Base-by-base conservation (phyloP, 208 protist genomes). In the Leishmania gerbilli region DNA sequence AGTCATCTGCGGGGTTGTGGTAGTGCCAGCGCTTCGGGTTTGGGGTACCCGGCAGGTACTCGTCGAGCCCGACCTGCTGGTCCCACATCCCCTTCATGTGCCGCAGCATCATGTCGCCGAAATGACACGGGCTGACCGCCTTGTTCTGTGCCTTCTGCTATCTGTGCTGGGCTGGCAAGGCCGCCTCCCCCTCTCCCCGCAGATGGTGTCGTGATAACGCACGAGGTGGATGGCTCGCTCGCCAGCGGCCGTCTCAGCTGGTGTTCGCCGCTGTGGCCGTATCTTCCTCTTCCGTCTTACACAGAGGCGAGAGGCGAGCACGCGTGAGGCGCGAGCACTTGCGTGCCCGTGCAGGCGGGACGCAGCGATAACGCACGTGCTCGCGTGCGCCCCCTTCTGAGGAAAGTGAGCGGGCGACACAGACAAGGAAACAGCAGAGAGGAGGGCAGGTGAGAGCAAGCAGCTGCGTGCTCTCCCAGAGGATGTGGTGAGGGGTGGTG, bases 11-110 rank as follows among this genome's bases (percentile, higher is more conserved):
- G 31, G 86, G 21, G 53, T 77, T 65, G 60, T 58, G 77, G 47
- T 62, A 27, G 9, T 83, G 77, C 3, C 42, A 31, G 37, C n/a
- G 42, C 51, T 77, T 40, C 19, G 8, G 5, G 71, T 84, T 83
- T 3, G 83, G 83, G 40, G 87, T 92, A 49, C 91, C 90, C 5
- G 90, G 87, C 76, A 93, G 86, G 76, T 92, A 95, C 49, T 81
- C 80, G 79, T 96, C 90, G 0, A 96, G 76, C 19, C 87, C 93
- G 34, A 88, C 34, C 74, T 91, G 78, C 55, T 74, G 80, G 67
- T 90, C 84, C 60, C 82, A 82, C 51, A 76, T 56, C 1, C 47
- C 40, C 56, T 88, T 79, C 4, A 87, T 17, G 55, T 64, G 72
- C 76, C 80, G 45, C 37, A 72, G 75, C 79, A 88, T 87, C 7